These are phyloP conservation scores for Niebla homalea DNA, from an alignment of 495 filamentous ascomycete genomes.

Conservation along the genomic window DNA sequence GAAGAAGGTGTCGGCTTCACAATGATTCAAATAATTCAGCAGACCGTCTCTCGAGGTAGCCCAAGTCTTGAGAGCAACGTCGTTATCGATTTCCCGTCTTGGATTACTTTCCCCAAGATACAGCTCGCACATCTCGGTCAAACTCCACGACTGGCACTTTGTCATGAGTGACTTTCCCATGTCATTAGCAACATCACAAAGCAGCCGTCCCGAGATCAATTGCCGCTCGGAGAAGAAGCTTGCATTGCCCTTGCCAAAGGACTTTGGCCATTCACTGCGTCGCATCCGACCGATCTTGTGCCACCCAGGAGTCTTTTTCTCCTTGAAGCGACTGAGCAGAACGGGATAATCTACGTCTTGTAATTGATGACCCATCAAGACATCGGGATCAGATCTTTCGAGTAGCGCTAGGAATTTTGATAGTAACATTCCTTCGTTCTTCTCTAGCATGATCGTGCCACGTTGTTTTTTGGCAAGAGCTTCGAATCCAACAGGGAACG, in stretches of 20 bases:
- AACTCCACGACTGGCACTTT: constrained; percentile 93
- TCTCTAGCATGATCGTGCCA: constrained; percentile 64
- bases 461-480: constrained; percentile 53
- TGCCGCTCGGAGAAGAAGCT: constrained; percentile 89
- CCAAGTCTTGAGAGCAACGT: constrained; percentile 78
- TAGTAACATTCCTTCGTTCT: constrained; percentile 67
- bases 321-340: constrained; percentile 71
- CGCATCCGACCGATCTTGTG: constrained; percentile 78
- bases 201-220: constrained; percentile 72
- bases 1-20: constrained; percentile 91
- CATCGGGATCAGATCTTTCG: constrained; percentile 80
- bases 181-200: constrained; percentile 93
- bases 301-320: constrained; percentile 86
- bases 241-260: constrained; percentile 69
- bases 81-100: constrained; percentile 75
- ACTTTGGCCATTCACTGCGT: constrained; percentile 74
- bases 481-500: constrained; percentile 80
- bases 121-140: constrained; percentile 91
- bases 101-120: constrained; percentile 58
- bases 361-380: constrained; percentile 86
- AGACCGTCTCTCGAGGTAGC: constrained; percentile 70
- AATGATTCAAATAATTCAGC: constrained; percentile 84
- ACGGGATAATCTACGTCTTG: constrained; percentile 95
- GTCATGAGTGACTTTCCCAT: constrained; percentile 95
- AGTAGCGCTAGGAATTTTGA: constrained; percentile 80